phyloP scores from a whole-genome alignment of 106 monocot species.

The Vanilla planifolia region DNA sequence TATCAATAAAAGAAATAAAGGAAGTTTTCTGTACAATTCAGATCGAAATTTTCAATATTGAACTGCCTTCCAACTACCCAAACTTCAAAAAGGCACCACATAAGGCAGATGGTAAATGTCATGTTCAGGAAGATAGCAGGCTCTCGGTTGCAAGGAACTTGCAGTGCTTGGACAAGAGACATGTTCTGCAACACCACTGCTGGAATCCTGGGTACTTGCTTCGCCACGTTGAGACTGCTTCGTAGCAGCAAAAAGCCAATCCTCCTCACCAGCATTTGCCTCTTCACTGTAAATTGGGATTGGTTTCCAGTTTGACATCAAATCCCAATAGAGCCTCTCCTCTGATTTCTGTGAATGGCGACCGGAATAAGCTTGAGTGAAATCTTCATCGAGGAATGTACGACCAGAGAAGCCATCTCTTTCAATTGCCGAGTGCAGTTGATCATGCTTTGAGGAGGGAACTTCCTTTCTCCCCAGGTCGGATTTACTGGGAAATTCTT shows the following conservation, averaged over 20 bases:
- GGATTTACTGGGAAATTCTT: background rate
- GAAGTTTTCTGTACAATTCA: background rate
- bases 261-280: slow-evolving; percentile 4
- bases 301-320: slow-evolving; percentile 36
- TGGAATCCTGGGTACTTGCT: background rate
- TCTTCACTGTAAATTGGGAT: background rate
- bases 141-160: slow-evolving; percentile 19
- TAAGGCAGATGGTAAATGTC: slow-evolving; percentile 39
- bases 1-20: no score
- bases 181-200: background rate
- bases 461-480: background rate
- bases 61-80: no score
- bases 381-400: background rate
- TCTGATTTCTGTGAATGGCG: slow-evolving; percentile 12
- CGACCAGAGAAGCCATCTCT: slow-evolving; percentile 1
- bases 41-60: background rate
- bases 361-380: background rate
- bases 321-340: slow-evolving; percentile 20
- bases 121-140: slow-evolving; percentile 31
- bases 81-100: slow-evolving; percentile 38
- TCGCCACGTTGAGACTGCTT: background rate
- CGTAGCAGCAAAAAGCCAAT: slow-evolving; percentile 25
- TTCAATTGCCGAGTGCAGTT: background rate
- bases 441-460: background rate
- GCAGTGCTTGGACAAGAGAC: background rate